Percentiles rank a stretch among this genome's conserved stretches.
Evolutionary conservation across 2,329 filamentous ascomycete genomes (phyloP).

Genomic region (Penicillium frequentans): DNA sequence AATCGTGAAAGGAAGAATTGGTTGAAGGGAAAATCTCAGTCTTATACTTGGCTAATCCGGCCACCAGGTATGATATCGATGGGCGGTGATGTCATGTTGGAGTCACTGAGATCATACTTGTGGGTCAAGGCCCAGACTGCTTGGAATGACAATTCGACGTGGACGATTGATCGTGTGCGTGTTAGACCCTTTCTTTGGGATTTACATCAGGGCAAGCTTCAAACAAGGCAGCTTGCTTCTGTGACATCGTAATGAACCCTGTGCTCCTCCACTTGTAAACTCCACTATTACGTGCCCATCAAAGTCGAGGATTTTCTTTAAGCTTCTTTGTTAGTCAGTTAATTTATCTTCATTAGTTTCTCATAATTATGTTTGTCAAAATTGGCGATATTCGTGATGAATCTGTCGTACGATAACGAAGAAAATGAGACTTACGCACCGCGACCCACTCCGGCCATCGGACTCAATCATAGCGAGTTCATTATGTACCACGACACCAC

Average conservation of each 20-base stretch:
- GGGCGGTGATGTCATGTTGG: conserved; percentile 27
- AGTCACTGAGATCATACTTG: conserved; percentile 30
- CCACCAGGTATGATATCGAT: not conserved
- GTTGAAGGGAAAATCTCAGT: conserved; percentile 1
- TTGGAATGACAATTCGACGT: conserved; percentile 6
- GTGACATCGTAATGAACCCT: conserved; percentile 19
- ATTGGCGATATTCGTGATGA: not conserved
- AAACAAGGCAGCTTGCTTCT: conserved; percentile 13
- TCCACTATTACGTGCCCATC: not conserved
- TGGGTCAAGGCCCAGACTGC: conserved; percentile 17
- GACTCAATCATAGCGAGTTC: conserved; percentile 1
- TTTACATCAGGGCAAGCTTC: conserved; percentile 7
- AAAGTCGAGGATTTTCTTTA: not conserved
- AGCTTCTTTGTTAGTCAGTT: not conserved
- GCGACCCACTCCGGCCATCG: conserved; percentile 17
- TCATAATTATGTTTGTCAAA: not conserved
- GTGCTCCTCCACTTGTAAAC: conserved; percentile 9
- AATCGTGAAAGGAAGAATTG: not conserved
- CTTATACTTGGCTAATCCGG: conserved; percentile 18
- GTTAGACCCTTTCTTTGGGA: conserved; percentile 11
- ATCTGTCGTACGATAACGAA: not conserved
- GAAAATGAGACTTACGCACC: not conserved
- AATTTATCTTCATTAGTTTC: not conserved
- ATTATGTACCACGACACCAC: not conserved
- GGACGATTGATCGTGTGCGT: not conserved